A percentile compares a stretch with the other conserved stretches of the same genome.
Conservation (phyloP, 768 basidiomycete genomes). For the Xerocomellus amylosporus region DNA sequence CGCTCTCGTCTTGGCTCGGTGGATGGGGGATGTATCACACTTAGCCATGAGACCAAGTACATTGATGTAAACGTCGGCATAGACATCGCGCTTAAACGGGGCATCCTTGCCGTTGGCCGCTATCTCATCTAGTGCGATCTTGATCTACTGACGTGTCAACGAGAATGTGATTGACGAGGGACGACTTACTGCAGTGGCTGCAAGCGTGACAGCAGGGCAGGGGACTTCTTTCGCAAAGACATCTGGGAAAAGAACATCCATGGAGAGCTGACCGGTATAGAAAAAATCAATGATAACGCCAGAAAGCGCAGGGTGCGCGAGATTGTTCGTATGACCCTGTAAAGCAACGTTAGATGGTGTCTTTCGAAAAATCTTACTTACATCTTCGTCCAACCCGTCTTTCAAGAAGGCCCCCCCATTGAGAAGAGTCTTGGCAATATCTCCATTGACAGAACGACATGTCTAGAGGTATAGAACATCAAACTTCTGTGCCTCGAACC, state of each 20-base stretch:
- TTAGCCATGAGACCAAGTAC: too few relatives aligned
- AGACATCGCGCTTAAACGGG: not conserved
- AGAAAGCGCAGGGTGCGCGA: not conserved
- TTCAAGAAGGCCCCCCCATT: not conserved
- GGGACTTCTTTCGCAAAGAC: conserved; percentile 8
- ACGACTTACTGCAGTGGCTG: not conserved
- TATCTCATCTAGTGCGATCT: not conserved
- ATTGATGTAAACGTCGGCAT: too few relatives aligned
- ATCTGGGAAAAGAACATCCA: not conserved
- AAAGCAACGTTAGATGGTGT: too few relatives aligned
- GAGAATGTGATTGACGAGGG: not conserved
- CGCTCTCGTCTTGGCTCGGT: too few relatives aligned
- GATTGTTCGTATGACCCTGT: conserved; percentile 9
- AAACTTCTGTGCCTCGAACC: too few relatives aligned
- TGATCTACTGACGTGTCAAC: not conserved
- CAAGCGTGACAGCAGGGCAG: not conserved
- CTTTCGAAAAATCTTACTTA: not conserved
- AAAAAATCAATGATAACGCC: conserved; percentile 9
- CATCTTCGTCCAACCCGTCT: not conserved
- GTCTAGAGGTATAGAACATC: too few relatives aligned
- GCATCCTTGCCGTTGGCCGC: conserved; percentile 1
- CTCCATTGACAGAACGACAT: not conserved
- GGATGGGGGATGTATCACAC: too few relatives aligned
- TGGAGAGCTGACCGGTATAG: not conserved
- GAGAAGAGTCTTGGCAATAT: not conserved